A percentile compares a stretch with the other conserved stretches of the same genome.
Evolutionary conservation across 179 eudicot species (phyloP).

Genomic region (Amaranthus tricolor): DNA sequence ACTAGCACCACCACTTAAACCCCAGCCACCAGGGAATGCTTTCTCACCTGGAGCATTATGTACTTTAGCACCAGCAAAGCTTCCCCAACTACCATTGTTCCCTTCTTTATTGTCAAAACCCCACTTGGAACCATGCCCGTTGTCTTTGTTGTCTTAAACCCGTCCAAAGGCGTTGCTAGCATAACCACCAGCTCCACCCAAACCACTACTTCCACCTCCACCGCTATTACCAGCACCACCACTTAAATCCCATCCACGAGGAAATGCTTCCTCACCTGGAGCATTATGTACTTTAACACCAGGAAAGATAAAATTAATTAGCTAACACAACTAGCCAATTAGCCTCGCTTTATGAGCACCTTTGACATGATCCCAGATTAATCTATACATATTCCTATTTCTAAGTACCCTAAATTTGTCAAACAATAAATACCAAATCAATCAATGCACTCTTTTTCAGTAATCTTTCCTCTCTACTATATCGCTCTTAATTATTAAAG

Average conservation of each 20-base stretch:
- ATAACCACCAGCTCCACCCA: conserved; percentile 29
- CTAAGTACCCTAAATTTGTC: too few relatives aligned
- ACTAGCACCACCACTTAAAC: conserved; percentile 37
- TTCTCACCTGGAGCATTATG: conserved; percentile 74
- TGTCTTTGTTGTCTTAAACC: conserved; percentile 46
- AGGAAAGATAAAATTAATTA: conserved; percentile 24
- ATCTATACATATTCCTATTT: too few relatives aligned
- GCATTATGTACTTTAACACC: conserved; percentile 60
- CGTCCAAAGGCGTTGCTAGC: conserved; percentile 43
- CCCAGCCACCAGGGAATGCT: conserved; percentile 72
- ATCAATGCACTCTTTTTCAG: too few relatives aligned
- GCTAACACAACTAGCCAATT: too few relatives aligned
- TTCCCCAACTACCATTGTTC: conserved; percentile 40
- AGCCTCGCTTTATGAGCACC: too few relatives aligned
- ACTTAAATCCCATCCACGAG: conserved; percentile 57
- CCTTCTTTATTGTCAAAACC: conserved; percentile 44
- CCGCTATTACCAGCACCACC: conserved; percentile 40
- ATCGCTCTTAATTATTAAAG: too few relatives aligned
- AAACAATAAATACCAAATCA: too few relatives aligned
- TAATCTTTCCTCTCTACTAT: too few relatives aligned
- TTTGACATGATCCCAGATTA: too few relatives aligned
- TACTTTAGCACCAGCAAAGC: conserved; percentile 62
- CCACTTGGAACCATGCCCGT: conserved; percentile 34
- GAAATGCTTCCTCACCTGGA: conserved; percentile 61
- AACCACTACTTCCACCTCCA: too few relatives aligned